Percentiles rank a stretch among this genome's conserved stretches.
Conservation (phyloP, 1,284 basidiomycete species). For the Lentinus polychrous region DNA sequence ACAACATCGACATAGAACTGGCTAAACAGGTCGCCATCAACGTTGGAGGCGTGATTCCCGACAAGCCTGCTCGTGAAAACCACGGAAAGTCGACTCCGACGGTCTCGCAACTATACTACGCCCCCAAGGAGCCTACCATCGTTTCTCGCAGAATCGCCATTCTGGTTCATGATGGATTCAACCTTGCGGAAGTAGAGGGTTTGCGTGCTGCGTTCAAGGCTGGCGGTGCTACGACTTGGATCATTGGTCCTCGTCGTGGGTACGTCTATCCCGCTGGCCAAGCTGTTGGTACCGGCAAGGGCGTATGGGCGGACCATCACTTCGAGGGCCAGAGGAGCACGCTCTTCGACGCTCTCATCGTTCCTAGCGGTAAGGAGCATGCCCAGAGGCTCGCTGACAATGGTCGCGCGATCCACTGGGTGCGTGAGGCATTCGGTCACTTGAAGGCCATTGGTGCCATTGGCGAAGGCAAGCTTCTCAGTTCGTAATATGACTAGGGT, state of each 20-base stretch:
- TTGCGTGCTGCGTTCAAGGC: constrained; percentile 48
- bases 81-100: constrained; percentile 47
- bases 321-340: constrained; percentile 75
- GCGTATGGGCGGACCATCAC: constrained; percentile 55
- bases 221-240: constrained; percentile 50
- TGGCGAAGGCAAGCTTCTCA: constrained; percentile 45
- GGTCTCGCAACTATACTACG: constrained; percentile 56
- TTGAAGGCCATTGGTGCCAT: constrained; percentile 72
- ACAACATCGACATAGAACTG: constrained; percentile 63
- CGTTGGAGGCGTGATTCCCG: constrained; percentile 53
- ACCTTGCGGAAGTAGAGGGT: constrained; percentile 47
- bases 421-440: constrained; percentile 75
- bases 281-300: constrained; percentile 23
- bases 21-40: constrained; percentile 58
- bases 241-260: constrained; percentile 67
- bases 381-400: constrained; percentile 43
- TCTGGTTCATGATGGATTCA: constrained; percentile 69
- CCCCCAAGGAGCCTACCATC: constrained; percentile 58
- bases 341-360: constrained; percentile 71
- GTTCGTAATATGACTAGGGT: neutral
- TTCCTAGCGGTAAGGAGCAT: constrained; percentile 58
- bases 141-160: constrained; percentile 67
- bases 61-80: constrained; percentile 40
- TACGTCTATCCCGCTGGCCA: constrained; percentile 39
- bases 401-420: constrained; percentile 62